Base-by-base conservation (phyloP, 345 rosid species). In the Gossypium bickii region DNA sequence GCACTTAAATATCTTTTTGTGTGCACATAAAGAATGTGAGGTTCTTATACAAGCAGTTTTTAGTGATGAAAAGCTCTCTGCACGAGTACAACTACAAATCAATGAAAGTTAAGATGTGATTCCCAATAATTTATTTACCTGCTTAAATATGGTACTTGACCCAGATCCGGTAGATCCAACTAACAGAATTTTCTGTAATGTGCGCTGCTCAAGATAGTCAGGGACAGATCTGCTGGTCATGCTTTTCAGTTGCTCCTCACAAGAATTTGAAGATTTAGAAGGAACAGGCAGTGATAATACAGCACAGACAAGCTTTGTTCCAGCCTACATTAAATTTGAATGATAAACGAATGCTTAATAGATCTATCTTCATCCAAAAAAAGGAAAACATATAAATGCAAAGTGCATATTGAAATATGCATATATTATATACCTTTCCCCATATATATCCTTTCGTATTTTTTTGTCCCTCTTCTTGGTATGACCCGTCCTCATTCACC, bases 391-490 rank as follows among this genome's bases (percentile, higher is more conserved):
- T 16, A 72, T 15, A 66, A 63, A 45, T 9, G 47, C 67, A 56
- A 52, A 27, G 34, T 70, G 45, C 38, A 66, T 67, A 18, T 52
- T 59, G 9, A 49, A 43, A 38, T 27, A 49, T 16, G 64, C 66
- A 65, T 29, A 24, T 17, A 52, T 57, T 29, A 48, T 78, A 61
- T 87, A 96, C 99, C 92, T 90, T 96, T 74, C 99, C 98, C 99
- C 99, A 96, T 77, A 96, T 93, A 81, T 89, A 93, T 80, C 99
- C 99, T 78, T 86, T 96, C 7, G 97, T 92, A 77, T 93, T 96
- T 85, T 88, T 96, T 76, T 96, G 99, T 55, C 99, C 99, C 87
- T 96, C 99, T 81, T 96, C 99, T 85, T 92, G 98, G 84, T 96
- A 96, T 9, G 99, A 96, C 20, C 99, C 99, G 79, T 96, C 99